Evolutionary conservation across 176 grass and related monocot genomes (phyloP).

Genomic region (Paspalum notatum): DNA sequence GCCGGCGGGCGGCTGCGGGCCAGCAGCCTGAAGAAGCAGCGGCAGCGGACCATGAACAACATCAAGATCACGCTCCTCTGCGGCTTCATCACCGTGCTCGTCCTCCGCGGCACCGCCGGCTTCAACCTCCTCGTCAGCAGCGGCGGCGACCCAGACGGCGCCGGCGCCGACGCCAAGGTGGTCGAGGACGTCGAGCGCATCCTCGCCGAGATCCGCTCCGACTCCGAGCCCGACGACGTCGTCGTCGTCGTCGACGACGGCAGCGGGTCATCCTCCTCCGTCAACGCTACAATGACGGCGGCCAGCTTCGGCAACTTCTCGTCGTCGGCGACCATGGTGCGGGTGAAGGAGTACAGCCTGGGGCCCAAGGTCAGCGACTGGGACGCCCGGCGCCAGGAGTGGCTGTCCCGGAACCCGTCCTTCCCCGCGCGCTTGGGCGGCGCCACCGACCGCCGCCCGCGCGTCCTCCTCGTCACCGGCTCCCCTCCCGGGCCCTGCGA

Average conservation of each 20-base stretch:
- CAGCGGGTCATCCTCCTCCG: neutral
- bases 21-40: constrained; percentile 21
- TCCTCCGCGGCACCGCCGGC: constrained; percentile 69
- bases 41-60: constrained; percentile 58
- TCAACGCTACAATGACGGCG: neutral
- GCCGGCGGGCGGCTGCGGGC: constrained; percentile 30
- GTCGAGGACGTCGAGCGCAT: constrained; percentile 73
- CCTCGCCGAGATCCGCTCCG: constrained; percentile 70
- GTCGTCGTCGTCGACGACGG: neutral
- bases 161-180: constrained; percentile 40
- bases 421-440: constrained; percentile 38
- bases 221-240: constrained; percentile 59
- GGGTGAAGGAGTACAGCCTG: constrained; percentile 50
- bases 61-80: constrained; percentile 73
- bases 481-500: constrained; percentile 73
- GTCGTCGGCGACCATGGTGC: neutral
- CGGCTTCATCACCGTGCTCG: constrained; percentile 72
- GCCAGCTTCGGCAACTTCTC: constrained; percentile 36
- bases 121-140: constrained; percentile 42
- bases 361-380: constrained; percentile 51
- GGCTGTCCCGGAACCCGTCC: constrained; percentile 45
- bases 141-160: constrained; percentile 12
- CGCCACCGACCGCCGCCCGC: constrained; percentile 28
- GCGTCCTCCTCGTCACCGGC: constrained; percentile 64
- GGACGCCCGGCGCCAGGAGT: constrained; percentile 51